Base-by-base conservation (phyloP, 2,329 filamentous ascomycete species). In the Aspergillus phoenicis region DNA sequence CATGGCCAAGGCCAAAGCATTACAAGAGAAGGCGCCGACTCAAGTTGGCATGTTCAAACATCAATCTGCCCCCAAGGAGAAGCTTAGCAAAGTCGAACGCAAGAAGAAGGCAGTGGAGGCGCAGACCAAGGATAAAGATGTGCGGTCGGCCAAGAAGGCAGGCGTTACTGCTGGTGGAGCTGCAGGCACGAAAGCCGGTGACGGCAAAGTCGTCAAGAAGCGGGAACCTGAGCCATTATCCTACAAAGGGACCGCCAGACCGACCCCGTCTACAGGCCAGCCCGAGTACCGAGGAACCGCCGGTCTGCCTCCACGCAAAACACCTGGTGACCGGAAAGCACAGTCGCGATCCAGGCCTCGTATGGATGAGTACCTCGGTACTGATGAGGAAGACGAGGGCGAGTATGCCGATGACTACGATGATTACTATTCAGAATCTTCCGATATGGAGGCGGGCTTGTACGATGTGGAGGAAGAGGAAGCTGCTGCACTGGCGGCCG, bases 1-100 rank as follows among this genome's bases (percentile, higher is more conserved):
- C 47, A 80, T 89, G 74, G 80, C 81, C 60, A 80, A 82, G 66
- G 87, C 86, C 48, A 84, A 87, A 70, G 83, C 82, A 52, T 79
- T 80, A 59, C 81, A 78, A 68, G 75, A 82, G 54, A 77, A 79
- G 64, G 78, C 78, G 13, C 75, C 79, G 24, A 72, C 78, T 39
- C 67, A 75, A 58, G 73, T 83, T 39, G 84, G 84, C 41, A 77
- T 81, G 48, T 82, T 87, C 71, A 86, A 84, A 70, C 83, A 87
- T 67, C 85, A 87, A 65, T 58, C 77, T 4, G 73, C 70, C 3
- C 78, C 83, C 2, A 83, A 84, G 48, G 85, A 87, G 66, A 83
- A 82, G 58, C 66, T 86, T 38, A 83, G 83, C 59, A 84, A 83
- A 70, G 78, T 82, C 62, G 83, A 87, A 68, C 80, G 83, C 71